These are phyloP conservation scores for Mycena floridula DNA, from an alignment of 768 basidiomycete genomes.

Conservation along the genomic window DNA sequence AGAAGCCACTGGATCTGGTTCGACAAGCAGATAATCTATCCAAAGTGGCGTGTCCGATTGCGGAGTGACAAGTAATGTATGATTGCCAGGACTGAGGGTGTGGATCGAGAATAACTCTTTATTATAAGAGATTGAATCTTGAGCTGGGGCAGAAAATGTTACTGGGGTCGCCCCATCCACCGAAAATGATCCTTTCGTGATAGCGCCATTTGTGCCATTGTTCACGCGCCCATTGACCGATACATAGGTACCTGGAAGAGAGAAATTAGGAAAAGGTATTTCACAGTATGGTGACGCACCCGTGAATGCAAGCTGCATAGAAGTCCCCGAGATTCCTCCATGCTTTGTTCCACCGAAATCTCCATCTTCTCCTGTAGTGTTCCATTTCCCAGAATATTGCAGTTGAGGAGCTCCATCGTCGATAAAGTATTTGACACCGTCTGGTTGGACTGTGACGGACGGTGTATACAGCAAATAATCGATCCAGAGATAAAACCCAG, in stretches of 20 bases:
- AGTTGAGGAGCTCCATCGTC: conserved; percentile 14
- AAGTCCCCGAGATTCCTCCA: conserved; percentile 7
- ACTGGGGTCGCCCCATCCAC: conserved; percentile 13
- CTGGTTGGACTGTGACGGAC: conserved; percentile 9
- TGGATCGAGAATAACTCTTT: conserved; percentile 13
- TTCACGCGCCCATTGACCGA: conserved; percentile 15
- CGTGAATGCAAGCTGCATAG: conserved; percentile 13
- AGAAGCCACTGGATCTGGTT: conserved; percentile 6
- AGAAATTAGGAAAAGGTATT: background rate
- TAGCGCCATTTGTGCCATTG: conserved; percentile 10
- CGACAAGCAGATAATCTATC: conserved; percentile 17
- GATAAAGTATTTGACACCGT: conserved; percentile 12
- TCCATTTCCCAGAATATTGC: conserved; percentile 14
- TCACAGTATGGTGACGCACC: conserved; percentile 5
- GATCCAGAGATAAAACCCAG: conserved; percentile 12
- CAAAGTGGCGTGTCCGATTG: conserved; percentile 7
- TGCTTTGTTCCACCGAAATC: conserved; percentile 14
- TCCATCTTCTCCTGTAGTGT: conserved; percentile 4
- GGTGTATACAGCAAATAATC: conserved; percentile 19
- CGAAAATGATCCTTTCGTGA: conserved; percentile 14
- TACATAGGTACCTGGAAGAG: conserved; percentile 11
- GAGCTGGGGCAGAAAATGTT: conserved; percentile 11
- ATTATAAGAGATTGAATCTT: conserved; percentile 11
- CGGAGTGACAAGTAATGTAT: conserved; percentile 12
- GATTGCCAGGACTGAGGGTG: conserved; percentile 10